Evolutionary conservation across 495 filamentous ascomycete genomes (phyloP).

Genomic region (Aspergillus nidulans): DNA sequence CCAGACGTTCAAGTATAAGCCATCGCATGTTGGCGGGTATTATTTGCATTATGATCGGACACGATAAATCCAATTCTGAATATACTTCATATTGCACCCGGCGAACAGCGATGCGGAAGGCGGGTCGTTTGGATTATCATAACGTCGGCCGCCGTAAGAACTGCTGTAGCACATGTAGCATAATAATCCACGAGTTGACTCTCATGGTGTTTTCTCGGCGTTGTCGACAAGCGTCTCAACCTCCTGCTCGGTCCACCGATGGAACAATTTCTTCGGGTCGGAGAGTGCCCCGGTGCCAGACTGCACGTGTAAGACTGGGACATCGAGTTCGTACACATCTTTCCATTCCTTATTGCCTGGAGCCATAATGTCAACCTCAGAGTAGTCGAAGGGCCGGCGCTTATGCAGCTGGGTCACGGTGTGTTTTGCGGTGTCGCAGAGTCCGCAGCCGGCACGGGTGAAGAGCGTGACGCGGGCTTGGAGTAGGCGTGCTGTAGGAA

Average conservation of each 20-base stretch:
- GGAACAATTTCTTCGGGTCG: slow-evolving; percentile 74
- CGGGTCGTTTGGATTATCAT: background rate
- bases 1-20: slow-evolving; percentile 12
- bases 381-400: slow-evolving; percentile 64
- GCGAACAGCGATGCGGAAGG: background rate
- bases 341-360: slow-evolving; percentile 64
- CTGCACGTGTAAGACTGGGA: slow-evolving; percentile 75
- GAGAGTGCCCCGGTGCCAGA: slow-evolving; percentile 38
- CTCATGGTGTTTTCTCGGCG: slow-evolving; percentile 34
- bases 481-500: slow-evolving; percentile 38
- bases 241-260: slow-evolving; percentile 68
- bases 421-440: slow-evolving; percentile 72
- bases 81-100: background rate
- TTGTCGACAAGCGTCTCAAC: slow-evolving; percentile 67
- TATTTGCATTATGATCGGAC: background rate
- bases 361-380: slow-evolving; percentile 75
- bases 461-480: slow-evolving; percentile 76
- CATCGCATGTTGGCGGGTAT: background rate
- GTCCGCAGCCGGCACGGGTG: slow-evolving; percentile 70
- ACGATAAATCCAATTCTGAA: background rate
- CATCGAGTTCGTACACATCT: slow-evolving; percentile 83
- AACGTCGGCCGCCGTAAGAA: background rate
- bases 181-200: background rate
- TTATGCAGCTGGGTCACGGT: slow-evolving; percentile 68
- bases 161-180: background rate